These are phyloP conservation scores for Penicillium cataractarum DNA, from an alignment of 495 filamentous ascomycete genomes.

Conservation along the genomic window DNA sequence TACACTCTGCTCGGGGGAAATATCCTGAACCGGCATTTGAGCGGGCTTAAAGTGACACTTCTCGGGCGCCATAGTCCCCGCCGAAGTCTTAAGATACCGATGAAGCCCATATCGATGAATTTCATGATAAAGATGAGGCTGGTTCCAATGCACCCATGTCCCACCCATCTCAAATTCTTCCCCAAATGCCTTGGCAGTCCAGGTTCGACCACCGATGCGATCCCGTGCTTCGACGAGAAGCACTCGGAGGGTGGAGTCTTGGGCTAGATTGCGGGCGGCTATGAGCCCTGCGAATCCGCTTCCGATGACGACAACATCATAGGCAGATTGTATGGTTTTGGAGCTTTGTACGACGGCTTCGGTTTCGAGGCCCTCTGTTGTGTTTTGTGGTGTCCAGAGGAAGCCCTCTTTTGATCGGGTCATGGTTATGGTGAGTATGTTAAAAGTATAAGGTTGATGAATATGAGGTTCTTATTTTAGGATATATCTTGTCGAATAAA, in stretches of 20 bases:
- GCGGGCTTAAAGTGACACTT: neutral
- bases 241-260: neutral
- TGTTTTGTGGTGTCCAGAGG: neutral
- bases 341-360: neutral
- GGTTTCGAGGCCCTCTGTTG: neutral
- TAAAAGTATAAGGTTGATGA: neutral
- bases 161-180: slow-evolving; percentile 2
- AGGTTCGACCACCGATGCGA: neutral
- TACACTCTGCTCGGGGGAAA: neutral
- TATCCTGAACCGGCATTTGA: neutral
- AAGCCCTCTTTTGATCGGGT: neutral
- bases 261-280: neutral
- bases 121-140: neutral
- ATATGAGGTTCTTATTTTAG: neutral
- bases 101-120: neutral
- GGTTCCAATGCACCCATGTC: neutral
- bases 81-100: neutral
- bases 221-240: neutral
- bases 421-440: neutral
- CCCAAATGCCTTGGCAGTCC: neutral
- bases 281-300: neutral
- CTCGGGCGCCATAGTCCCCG: neutral
- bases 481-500: neutral
- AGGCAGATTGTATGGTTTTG: neutral
- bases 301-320: neutral